Base-by-base conservation (phyloP, 495 filamentous ascomycete genomes). In the Choiromyces venosus region DNA sequence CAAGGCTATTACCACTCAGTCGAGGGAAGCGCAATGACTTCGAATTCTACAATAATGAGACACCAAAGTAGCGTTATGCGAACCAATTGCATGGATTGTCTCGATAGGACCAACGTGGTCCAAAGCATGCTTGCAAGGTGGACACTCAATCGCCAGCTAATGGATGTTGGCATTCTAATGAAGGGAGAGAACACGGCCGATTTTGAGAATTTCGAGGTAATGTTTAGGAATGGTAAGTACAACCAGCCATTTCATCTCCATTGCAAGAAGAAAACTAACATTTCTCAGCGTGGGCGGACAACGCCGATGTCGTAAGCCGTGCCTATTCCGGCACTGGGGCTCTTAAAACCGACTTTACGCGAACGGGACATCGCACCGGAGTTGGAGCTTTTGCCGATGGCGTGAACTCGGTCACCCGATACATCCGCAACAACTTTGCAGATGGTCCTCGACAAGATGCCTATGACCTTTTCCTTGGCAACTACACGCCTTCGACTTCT, bases 81-180 rank as follows among this genome's bases (percentile, higher is more conserved):
- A 64, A 97, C 95, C 33, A 99, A 99, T 80, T 99, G 95, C 83
- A 98, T 99, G 95, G 95, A 99, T 84, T 99, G 96, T 78, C 87
- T 99, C 16, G 95, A 99, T 83, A 92, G 95, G 69, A 99, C 95
- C 67, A 99, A 99, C 81, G 93, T 99, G 14, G 91, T 99, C 2
- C 95, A 99, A 82, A 95, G 91, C 80, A 95, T 97, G 91, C 86
- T 99, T 29, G 95, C 90, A 29, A 91, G 93, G 68, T 93, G 88
- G 87, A 90, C 90, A 18, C 83, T 98, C n/a, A 94, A 91, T 68
- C 88, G 91, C 46, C 93, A 96, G 83, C 87, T 99, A 42, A 86
- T 87, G 68, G 95, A 98, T 78, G 84, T 93, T 16, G 92, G 91
- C 37, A 83, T 96, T 67, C 85, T 97, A 44, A 81, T 86, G 25